phyloP scores from a whole-genome alignment of 1,284 basidiomycete genomes.

The Hymenochaete sp. region DNA sequence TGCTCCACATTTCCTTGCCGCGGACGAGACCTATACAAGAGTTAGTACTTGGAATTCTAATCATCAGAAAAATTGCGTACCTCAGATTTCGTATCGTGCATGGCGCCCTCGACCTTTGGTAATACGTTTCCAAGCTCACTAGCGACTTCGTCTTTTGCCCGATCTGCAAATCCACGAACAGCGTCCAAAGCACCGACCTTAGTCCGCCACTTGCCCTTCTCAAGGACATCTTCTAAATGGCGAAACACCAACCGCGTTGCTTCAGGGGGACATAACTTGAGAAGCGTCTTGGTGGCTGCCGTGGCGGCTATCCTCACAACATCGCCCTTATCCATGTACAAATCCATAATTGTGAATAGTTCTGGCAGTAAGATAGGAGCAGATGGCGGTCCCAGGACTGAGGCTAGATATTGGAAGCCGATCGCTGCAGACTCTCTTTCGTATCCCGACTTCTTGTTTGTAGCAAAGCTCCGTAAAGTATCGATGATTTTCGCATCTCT shows the following conservation, averaged over 20 bases:
- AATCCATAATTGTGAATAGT: constrained; percentile 73
- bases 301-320: constrained; percentile 81
- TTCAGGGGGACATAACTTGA: constrained; percentile 82
- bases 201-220: constrained; percentile 88
- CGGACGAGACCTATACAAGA: constrained; percentile 66
- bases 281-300: constrained; percentile 75
- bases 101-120: constrained; percentile 81
- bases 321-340: constrained; percentile 93
- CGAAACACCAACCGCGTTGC: constrained; percentile 71
- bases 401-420: constrained; percentile 72
- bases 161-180: constrained; percentile 63
- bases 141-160: constrained; percentile 77
- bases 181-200: constrained; percentile 94
- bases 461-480: constrained; percentile 63
- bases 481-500: constrained; percentile 60
- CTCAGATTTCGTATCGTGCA: constrained; percentile 98
- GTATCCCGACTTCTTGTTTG: constrained; percentile 85
- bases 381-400: constrained; percentile 62
- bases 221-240: constrained; percentile 64
- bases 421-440: constrained; percentile 91
- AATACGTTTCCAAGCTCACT: constrained; percentile 77
- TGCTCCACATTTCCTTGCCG: constrained; percentile 90
- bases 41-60: constrained; percentile 11
- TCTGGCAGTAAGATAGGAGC: constrained; percentile 80
- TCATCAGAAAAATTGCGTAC: constrained; percentile 32